Evolutionary conservation across 371 early-diverging fungal genomes (phyloP), one percentile per base, ranked within the genome.

Genomic region (Blastocladiella emersonii): DNA sequence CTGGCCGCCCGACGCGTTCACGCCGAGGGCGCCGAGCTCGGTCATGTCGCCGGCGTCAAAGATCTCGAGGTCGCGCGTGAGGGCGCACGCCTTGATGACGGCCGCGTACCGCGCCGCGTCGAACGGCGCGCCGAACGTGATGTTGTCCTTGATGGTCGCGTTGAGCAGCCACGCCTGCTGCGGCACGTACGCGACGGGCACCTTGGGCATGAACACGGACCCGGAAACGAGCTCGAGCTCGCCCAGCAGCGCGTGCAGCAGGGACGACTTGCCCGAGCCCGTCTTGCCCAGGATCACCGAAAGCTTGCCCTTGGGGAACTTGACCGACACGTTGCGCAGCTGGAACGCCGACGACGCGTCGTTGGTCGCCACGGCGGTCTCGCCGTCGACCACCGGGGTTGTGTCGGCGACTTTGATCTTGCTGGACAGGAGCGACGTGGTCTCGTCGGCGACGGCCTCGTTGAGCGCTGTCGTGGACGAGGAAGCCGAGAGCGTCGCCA

Each of bases 261-360:
- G 67, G 0, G 87, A 85, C 0, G 89, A 80, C 67, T 91, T 91
- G 45, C 92, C 92, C 13, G 86, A 79, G 0, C 93, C 92, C 43
- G 85, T 85, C 6, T 83, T 75, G 4, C 92, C 91, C 64, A 88
- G 81, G 23, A 90, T 75, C 39, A 90, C 82, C 7, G 87, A 85
- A 34, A 93, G 74, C 56, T 81, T 76, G 51, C 77, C 77, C 19
- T 78, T 67, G 13, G 81, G 81, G 63, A 92, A 86, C 1, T 68
- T 62, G 10, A 85, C 68, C 44, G 76, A 77, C 10, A 89, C 56
- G 35, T 78, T 68, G 53, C 81, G 78, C 62, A 91, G 76, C 12
- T 69, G 63, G 30, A 79, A 74, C 25, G 37, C 37, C 1, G 57
- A 57, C 67, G 48, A 48, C 34, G 56, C 10, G 10, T 4, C 4